A percentile compares a stretch with the other conserved stretches of the same genome.
phyloP scores from a whole-genome alignment of 1,284 basidiomycete species.

The Coriolopsis trogii region DNA sequence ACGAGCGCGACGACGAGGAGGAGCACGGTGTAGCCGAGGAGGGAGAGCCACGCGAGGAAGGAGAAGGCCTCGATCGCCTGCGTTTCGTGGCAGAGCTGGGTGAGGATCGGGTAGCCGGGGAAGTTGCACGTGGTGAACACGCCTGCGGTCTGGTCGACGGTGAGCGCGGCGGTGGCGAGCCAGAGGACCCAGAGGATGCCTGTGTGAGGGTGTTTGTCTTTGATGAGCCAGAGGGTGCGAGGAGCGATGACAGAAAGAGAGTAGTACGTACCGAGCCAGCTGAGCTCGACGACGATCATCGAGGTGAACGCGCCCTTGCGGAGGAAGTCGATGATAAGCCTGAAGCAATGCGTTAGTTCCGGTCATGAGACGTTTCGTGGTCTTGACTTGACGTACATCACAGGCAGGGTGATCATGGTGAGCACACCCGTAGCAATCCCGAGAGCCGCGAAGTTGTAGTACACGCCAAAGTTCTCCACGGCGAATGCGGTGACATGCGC shows the following conservation, averaged over 20 bases:
- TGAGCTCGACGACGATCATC: constrained; percentile 31
- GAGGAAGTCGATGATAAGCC: constrained; percentile 29
- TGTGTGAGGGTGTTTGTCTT: background rate
- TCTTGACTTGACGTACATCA: constrained; percentile 26
- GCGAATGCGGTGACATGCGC: constrained; percentile 24
- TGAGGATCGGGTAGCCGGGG: constrained; percentile 10
- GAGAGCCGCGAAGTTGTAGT: constrained; percentile 23
- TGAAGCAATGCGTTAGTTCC: background rate
- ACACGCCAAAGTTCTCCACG: constrained; percentile 12
- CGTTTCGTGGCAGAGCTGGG: constrained; percentile 25
- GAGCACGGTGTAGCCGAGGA: constrained; percentile 20
- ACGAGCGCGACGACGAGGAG: constrained; percentile 23
- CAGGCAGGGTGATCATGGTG: constrained; percentile 26
- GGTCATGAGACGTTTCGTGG: too few relatives aligned
- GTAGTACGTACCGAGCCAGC: constrained; percentile 29
- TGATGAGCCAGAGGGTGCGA: background rate
- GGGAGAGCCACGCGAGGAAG: constrained; percentile 24
- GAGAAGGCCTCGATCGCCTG: constrained; percentile 27
- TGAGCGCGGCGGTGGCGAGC: constrained; percentile 22
- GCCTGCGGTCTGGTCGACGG: constrained; percentile 12
- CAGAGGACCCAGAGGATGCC: constrained; percentile 26
- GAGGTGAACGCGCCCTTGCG: constrained; percentile 30
- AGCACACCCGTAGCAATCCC: constrained; percentile 26
- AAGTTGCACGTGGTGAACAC: constrained; percentile 21
- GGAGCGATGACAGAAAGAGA: background rate